Evolutionary conservation across 768 basidiomycete species (phyloP).

Genomic region (Auriscalpium orientale): DNA sequence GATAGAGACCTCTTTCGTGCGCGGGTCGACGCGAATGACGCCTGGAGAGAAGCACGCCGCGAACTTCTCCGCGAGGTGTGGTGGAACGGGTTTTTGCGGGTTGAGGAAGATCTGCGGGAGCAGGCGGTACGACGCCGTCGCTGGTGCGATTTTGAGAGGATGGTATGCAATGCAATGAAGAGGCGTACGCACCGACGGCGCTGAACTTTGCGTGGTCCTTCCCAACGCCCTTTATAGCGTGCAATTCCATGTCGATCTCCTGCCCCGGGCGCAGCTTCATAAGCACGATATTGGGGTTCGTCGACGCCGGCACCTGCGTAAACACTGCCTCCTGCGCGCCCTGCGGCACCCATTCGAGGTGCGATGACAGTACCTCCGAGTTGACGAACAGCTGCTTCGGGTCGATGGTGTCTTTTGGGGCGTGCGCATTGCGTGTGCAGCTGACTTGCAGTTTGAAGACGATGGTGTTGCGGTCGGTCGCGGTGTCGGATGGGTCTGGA

Average conservation of each 20-base stretch:
- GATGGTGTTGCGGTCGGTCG: slow-evolving; percentile 86
- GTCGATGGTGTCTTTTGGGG: slow-evolving; percentile 35
- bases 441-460: slow-evolving; percentile 74
- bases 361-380: slow-evolving; percentile 56
- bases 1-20: slow-evolving; percentile 52
- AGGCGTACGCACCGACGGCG: slow-evolving; percentile 66
- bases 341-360: slow-evolving; percentile 71
- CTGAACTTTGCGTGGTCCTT: slow-evolving; percentile 96
- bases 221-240: slow-evolving; percentile 88
- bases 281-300: slow-evolving; percentile 77
- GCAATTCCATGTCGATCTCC: slow-evolving; percentile 73
- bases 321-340: slow-evolving; percentile 73
- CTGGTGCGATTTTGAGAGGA: slow-evolving; percentile 30
- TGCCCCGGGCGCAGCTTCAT: slow-evolving; percentile 92
- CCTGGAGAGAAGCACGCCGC: slow-evolving; percentile 81
- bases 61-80: slow-evolving; percentile 74
- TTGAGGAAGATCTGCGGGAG: slow-evolving; percentile 73
- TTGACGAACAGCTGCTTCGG: slow-evolving; percentile 52
- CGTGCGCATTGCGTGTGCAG: slow-evolving; percentile 51
- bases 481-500: slow-evolving; percentile 39
- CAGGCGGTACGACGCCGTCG: slow-evolving; percentile 92
- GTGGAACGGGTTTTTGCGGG: slow-evolving; percentile 68
- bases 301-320: slow-evolving; percentile 50
- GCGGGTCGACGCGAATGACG: slow-evolving; percentile 57
- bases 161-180: background rate